Evolutionary conservation across 2,329 filamentous ascomycete species (phyloP), one percentile per base, ranked within the genome.

Genomic region (Lachnellula willkommii): DNA sequence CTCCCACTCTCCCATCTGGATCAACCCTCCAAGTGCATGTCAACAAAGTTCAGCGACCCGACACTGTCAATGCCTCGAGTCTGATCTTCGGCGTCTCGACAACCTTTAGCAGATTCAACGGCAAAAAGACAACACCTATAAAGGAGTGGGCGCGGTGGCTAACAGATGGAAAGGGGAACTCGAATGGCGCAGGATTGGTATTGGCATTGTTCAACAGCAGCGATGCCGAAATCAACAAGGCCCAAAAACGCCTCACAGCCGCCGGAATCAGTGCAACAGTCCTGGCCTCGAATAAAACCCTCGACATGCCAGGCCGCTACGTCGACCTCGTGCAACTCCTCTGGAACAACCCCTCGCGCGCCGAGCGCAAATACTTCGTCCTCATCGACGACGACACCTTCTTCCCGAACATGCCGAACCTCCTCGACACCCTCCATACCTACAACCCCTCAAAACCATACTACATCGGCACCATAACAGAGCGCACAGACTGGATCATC

Each of bases 11-110:
- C 15, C 64, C 65, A 9, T 45, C 54, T 2, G 62, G 61, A 9
- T 58, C 52, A 32, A 47, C 61, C 6, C 50, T 68, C 35, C 58
- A 66, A 46, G 53, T 68, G 1, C 66, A 68, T 39, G 62, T 68
- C 24, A 64, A 65, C 47, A 58, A 62, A 42, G 82, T 80, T 0
- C 74, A 75, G 2, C 75, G 74, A 52, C 80, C 80, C 5, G 69
- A 73, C 12, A 75, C 75, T 3, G 79, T 77, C 58, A 79, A 83
- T 60, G 74, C 79, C 11, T 79, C 78, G 43, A 77, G 80, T 60
- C 79, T 83, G 66, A 77, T 83, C 68, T 83, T 83, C 57, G 80
- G 79, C 46, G 79, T 82, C 4, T 83, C 80, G 0, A 83, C 81
- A 5, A 82, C 79, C 0, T 82, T 79, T 69, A 73, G 77, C 61